Base-by-base conservation (phyloP, 441 rosid species). In the Erodium trifolium region DNA sequence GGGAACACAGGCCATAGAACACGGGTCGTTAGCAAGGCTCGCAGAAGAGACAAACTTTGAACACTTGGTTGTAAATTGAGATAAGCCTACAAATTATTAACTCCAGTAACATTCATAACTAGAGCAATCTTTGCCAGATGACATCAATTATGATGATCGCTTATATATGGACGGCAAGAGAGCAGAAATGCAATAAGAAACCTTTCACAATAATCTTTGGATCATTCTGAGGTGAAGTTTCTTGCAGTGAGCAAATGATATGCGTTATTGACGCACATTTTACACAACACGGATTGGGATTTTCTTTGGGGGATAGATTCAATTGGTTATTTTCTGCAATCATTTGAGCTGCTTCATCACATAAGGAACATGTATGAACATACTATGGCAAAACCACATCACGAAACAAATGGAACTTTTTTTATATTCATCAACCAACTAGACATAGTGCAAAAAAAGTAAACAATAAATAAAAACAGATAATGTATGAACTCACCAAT, bases 401-500 rank as follows among this genome's bases (percentile, higher is more conserved):
- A 23, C 27, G 27, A 23, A 23, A 23, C 27, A 47, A n/a, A 13
- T 62, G 34, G 27, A 11, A 62, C n/a, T 0, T 11, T 27, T 27
- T 27, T 62, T 62, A 59, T 62, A 27, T 12, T 29, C 37, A 62
- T 27, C 14, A 23, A 23, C 35, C 27, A 27, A 62, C 16, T 62
- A 62, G 65, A 62, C 34, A 60, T 27, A 3, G 16, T 47, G 53
- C 53, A 47, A 47, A 47, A 27, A 11, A 13, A 27, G 34, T 23
- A 23, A 23, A 10, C 13, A 62, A 23, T 23, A 23, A 23, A 23
- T 23, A 23, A 23, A 23, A 66, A 23, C 66, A 14, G 39, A 47
- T 39, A n/a, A 55, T 31, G 67, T 27, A 9, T 4, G 59, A 66
- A 59, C 68, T 70, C 84, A 94, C 99, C 97, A 90, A 82, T 86